Evolutionary conservation across 169 alveolate species (phyloP).

Genomic region (Besnoitia besnoiti): DNA sequence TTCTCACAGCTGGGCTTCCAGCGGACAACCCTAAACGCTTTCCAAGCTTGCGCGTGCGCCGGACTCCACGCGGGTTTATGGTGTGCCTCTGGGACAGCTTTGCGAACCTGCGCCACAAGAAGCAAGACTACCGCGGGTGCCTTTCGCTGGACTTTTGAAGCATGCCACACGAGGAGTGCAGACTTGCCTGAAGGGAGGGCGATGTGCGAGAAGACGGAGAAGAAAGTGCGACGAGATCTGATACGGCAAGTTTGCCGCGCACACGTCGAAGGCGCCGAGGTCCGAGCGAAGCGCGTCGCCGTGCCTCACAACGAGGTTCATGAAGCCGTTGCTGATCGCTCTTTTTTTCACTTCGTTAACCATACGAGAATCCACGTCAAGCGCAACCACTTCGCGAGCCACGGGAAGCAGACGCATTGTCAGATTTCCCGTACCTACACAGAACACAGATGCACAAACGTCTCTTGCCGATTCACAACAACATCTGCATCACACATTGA

Average conservation of each 20-base stretch:
- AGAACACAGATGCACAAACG: not conserved
- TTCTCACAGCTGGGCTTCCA: too few relatives aligned
- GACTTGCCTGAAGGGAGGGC: conserved; percentile 91
- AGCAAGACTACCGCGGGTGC: too few relatives aligned
- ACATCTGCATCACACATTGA: too few relatives aligned
- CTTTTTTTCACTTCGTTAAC: conserved; percentile 98
- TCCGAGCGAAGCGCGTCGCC: conserved; percentile 95
- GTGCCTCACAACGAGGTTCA: conserved; percentile 86
- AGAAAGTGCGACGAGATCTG: conserved; percentile 99
- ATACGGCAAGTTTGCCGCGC: conserved; percentile 99
- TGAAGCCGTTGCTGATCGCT: conserved; percentile 84
- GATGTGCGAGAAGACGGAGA: conserved; percentile 95
- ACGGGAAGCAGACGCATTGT: conserved; percentile 94
- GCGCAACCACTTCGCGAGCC: conserved; percentile 96
- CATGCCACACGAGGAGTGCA: too few relatives aligned
- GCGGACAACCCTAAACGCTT: too few relatives aligned
- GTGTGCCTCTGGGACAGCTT: too few relatives aligned
- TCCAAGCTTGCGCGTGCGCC: too few relatives aligned
- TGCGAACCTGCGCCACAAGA: too few relatives aligned
- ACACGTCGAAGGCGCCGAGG: conserved; percentile 96
- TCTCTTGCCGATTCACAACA: too few relatives aligned
- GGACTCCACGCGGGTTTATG: too few relatives aligned
- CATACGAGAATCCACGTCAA: conserved; percentile 99
- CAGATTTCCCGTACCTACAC: conserved; percentile 94
- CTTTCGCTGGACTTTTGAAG: too few relatives aligned